Percentiles rank a stretch among this genome's conserved stretches.
Conservation (phyloP, 306 rosid genomes). For the Pyrus communis region DNA sequence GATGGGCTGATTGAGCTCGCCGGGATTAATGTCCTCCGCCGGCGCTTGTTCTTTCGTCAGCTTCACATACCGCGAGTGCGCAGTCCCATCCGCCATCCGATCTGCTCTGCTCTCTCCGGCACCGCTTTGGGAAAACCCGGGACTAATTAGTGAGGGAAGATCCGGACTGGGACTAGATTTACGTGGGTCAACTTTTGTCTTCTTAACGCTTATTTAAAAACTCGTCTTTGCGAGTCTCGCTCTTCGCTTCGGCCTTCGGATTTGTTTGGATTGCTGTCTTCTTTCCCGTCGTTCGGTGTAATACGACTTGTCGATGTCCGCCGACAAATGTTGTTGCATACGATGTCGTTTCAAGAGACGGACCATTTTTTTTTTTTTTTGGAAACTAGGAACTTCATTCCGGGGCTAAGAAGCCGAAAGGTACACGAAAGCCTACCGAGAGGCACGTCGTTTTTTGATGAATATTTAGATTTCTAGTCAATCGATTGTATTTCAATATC, state of each 20-base stretch:
- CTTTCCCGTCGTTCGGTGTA: background rate
- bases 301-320: background rate
- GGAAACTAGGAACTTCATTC: too few relatives aligned
- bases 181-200: background rate
- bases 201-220: background rate
- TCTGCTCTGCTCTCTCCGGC: constrained; percentile 4
- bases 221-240: too few relatives aligned
- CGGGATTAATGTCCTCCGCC: constrained; percentile 72
- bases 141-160: too few relatives aligned
- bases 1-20: constrained; percentile 95
- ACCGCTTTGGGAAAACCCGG: constrained; percentile 7
- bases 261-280: too few relatives aligned
- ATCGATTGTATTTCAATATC: too few relatives aligned
- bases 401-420: too few relatives aligned
- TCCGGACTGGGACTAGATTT: background rate
- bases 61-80: constrained; percentile 78
- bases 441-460: too few relatives aligned
- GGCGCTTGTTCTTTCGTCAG: constrained; percentile 72
- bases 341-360: background rate
- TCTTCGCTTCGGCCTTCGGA: too few relatives aligned
- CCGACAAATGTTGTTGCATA: background rate
- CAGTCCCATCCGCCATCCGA: constrained; percentile 66
- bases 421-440: too few relatives aligned
- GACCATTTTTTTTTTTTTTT: too few relatives aligned
- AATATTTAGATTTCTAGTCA: too few relatives aligned